A percentile compares a stretch with the other conserved stretches of the same genome.
Evolutionary conservation across 2,329 filamentous ascomycete species (phyloP).

Genomic region (Verticillium klebahnii): DNA sequence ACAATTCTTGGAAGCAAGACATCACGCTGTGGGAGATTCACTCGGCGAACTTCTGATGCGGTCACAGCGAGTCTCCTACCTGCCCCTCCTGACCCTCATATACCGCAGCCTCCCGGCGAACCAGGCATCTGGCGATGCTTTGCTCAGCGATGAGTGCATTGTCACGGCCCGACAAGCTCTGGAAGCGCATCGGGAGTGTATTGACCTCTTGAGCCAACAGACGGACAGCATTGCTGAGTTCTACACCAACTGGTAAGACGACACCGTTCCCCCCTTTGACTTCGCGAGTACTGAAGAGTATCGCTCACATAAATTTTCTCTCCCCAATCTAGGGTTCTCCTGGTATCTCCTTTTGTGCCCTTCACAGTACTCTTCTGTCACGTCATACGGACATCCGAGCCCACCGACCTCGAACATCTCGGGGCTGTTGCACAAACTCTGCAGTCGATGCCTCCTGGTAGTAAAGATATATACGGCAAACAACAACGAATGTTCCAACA

Average conservation of each 20-base stretch:
- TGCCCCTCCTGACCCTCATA: conserved; percentile 20
- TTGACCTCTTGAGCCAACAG: conserved; percentile 3
- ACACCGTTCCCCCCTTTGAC: too few relatives aligned
- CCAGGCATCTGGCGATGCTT: conserved; percentile 5
- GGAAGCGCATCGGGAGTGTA: conserved; percentile 13
- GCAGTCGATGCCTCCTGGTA: neutral
- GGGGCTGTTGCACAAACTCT: conserved; percentile 9
- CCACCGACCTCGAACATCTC: conserved; percentile 30
- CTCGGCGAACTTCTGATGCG: conserved; percentile 11
- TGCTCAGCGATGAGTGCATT: conserved; percentile 19
- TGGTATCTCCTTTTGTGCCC: conserved; percentile 18
- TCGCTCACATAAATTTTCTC: too few relatives aligned
- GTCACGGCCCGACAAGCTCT: conserved; percentile 14
- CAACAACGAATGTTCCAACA: conserved; percentile 16
- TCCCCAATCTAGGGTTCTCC: neutral
- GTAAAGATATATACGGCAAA: neutral
- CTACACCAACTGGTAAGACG: neutral
- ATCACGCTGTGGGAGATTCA: conserved; percentile 5
- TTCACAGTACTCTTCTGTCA: conserved; percentile 21
- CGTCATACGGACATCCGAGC: conserved; percentile 29
- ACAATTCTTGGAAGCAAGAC: neutral
- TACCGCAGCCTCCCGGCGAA: conserved; percentile 17
- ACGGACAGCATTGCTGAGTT: conserved; percentile 5
- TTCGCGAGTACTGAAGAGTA: too few relatives aligned
- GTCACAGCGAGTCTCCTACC: conserved; percentile 13